phyloP scores from a whole-genome alignment of 2,329 filamentous ascomycete genomes.

The Helminthosporium solani region DNA sequence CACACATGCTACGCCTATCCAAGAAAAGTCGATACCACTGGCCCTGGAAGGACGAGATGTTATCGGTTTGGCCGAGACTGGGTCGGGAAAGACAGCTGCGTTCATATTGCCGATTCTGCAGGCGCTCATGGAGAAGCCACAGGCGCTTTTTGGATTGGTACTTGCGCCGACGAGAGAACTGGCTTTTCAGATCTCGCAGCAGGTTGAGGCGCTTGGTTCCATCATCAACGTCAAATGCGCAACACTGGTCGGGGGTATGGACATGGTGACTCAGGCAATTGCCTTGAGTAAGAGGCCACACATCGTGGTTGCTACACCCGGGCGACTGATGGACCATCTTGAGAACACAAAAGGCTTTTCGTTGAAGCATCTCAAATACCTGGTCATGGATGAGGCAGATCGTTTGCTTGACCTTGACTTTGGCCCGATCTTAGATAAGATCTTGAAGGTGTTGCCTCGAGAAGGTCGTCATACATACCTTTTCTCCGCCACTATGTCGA shows the following conservation, averaged over 20 bases:
- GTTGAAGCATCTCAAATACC: conserved; percentile 74
- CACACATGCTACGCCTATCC: conserved; percentile 85
- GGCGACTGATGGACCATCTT: conserved; percentile 83
- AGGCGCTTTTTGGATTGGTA: conserved; percentile 82
- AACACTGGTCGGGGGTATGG: conserved; percentile 88
- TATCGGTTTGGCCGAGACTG: conserved; percentile 92
- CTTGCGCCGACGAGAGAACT: conserved; percentile 92
- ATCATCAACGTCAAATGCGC: conserved; percentile 85
- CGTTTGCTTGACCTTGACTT: conserved; percentile 91
- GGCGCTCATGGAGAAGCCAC: conserved; percentile 81
- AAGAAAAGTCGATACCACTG: conserved; percentile 77
- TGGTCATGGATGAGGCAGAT: conserved; percentile 96
- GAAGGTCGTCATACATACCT: conserved; percentile 65
- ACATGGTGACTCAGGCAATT: conserved; percentile 91
- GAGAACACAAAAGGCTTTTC: conserved; percentile 98
- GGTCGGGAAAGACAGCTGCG: conserved; percentile 92
- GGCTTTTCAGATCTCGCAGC: conserved; percentile 84
- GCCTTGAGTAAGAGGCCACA: conserved; percentile 95
- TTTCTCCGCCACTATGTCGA: conserved; percentile 92
- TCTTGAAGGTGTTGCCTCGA: conserved; percentile 78
- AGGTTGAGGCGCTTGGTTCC: conserved; percentile 76
- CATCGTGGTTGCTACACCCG: conserved; percentile 84
- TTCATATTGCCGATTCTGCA: conserved; percentile 94
- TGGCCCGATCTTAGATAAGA: conserved; percentile 87
- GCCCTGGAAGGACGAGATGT: conserved; percentile 81